Evolutionary conservation across 2,329 filamentous ascomycete species (phyloP), one percentile per base, ranked within the genome.

Genomic region (Nannizziopsis arthrosporioides): DNA sequence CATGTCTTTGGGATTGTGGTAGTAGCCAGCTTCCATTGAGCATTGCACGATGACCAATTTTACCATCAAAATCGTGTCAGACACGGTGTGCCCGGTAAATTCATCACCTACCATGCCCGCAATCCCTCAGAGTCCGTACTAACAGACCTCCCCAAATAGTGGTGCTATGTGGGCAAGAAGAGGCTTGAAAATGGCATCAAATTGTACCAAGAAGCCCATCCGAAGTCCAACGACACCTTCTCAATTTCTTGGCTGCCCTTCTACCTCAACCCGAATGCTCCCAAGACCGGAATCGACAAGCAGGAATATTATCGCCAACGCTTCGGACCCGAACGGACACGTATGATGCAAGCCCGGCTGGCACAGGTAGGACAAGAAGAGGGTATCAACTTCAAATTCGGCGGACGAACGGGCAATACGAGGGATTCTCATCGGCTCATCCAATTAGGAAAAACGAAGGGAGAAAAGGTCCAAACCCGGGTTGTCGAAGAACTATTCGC

Each of bases 91-190:
- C 62, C 84, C 85, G 59, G 71, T 68, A 55, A 37, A 51, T 53
- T 1, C 8, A 27, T 9, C 14, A 19, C 17, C 39, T 41, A 27
- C 27, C 17, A 34, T 14, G 10, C 22, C 32, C 35, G 41, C 22
- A 14, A 45, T 38, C 44, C 4, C 4, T 37, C 42, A 4, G 10
- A 7, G 7, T 15, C 2, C 35, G n/a, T 18, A 43, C 41, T 34
- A n/a, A 43, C 7, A 19, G 5, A 10, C 10, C 10, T 31, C 49
- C 3, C 40, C 36, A 47, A 7, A 4, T 46, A 68, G 61, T 68
- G 78, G 75, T 84, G 87, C 73, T 92, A 88, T 63, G 72, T 93
- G 12, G 87, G 86, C 64, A 84, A 85, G 61, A 80, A 80, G 54
- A 80, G 84, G 34, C 76, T 94, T 35, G 77, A 82, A 44, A 76